These are phyloP conservation scores for Rhodomyrtus psidioides DNA, from an alignment of 441 rosid genomes.

Conservation along the genomic window DNA sequence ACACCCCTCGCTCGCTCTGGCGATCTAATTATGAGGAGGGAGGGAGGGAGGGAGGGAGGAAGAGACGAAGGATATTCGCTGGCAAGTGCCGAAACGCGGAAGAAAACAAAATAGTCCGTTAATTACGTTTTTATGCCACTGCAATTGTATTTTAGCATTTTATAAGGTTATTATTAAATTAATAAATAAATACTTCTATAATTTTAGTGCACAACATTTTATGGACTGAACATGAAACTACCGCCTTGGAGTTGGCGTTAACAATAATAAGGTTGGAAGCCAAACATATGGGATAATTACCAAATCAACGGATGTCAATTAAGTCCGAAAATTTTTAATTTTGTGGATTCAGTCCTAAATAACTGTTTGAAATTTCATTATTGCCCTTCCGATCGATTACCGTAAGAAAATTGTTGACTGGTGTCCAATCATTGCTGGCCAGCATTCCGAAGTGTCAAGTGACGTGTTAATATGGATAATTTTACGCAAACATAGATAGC, in stretches of 20 bases:
- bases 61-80: neutral
- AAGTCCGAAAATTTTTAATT: accelerated
- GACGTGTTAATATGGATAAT: accelerated
- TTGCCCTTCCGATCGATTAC: neutral
- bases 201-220: neutral
- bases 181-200: neutral
- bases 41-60: neutral
- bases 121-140: neutral
- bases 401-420: accelerated
- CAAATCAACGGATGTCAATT: neutral
- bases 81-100: neutral
- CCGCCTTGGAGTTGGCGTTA: neutral
- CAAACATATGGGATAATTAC: neutral
- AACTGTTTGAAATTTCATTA: accelerated
- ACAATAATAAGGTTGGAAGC: neutral
- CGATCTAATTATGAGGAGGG: neutral
- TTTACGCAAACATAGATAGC: accelerated
- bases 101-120: neutral
- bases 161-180: neutral
- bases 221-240: neutral
- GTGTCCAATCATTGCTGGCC: too few relatives aligned
- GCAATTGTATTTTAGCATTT: neutral
- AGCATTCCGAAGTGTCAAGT: too few relatives aligned
- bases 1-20: neutral
- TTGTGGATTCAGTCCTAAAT: accelerated